Conservation (phyloP, 1,139 yeast genomes). For the Yamadazyma pseudoaaseri region DNA sequence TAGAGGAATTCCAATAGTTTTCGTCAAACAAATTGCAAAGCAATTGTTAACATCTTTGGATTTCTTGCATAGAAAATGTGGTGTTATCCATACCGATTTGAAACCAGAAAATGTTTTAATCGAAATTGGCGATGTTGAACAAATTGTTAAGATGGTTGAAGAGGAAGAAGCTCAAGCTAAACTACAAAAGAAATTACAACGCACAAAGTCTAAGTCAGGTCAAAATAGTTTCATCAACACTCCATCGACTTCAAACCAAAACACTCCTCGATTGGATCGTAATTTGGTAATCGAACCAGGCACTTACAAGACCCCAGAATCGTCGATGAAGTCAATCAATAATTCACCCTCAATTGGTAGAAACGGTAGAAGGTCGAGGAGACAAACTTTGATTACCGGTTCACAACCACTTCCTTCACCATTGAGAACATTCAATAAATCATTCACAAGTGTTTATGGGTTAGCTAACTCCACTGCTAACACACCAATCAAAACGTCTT, state of each 20-base stretch:
- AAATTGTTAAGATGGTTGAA: slow-evolving; percentile 57
- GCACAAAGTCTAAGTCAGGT: slow-evolving; percentile 21
- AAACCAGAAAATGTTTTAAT: slow-evolving; percentile 89
- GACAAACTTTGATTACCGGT: slow-evolving; percentile 79
- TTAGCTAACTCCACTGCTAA: slow-evolving; percentile 41
- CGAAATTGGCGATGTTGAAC: slow-evolving; percentile 76
- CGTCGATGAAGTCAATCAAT: slow-evolving; percentile 9
- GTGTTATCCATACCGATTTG: slow-evolving; percentile 87
- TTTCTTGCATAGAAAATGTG: slow-evolving; percentile 79
- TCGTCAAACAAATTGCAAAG: slow-evolving; percentile 78
- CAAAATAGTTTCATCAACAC: slow-evolving; percentile 18
- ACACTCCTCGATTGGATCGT: slow-evolving; percentile 14
- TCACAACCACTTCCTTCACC: slow-evolving; percentile 87
- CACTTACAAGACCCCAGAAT: slow-evolving; percentile 8
- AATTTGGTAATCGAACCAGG: neutral
- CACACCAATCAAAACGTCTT: slow-evolving; percentile 35
- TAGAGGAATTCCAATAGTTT: slow-evolving; percentile 69
- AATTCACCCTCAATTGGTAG: slow-evolving; percentile 42
- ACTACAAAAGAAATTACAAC: slow-evolving; percentile 36
- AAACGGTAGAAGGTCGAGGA: slow-evolving; percentile 58
- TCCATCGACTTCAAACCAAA: slow-evolving; percentile 14
- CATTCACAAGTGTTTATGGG: slow-evolving; percentile 39
- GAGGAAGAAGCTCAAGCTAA: slow-evolving; percentile 50
- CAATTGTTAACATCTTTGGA: slow-evolving; percentile 77
- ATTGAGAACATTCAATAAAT: slow-evolving; percentile 46